phyloP scores from a whole-genome alignment of 2,329 filamentous ascomycete species.

The Penicillium nordicum region DNA sequence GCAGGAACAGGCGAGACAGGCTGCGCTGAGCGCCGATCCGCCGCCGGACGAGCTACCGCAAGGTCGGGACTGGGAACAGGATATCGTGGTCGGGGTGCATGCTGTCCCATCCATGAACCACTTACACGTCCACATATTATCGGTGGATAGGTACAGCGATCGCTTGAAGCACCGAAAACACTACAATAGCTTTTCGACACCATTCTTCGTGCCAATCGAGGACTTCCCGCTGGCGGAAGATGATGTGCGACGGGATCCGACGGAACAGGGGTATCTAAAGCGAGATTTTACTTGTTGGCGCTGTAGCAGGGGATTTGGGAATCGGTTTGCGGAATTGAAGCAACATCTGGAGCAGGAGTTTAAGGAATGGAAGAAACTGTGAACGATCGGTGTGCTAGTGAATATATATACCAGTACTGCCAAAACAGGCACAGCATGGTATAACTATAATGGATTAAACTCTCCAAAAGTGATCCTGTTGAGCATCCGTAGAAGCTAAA shows the following conservation, averaged over 20 bases:
- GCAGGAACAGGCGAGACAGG: conserved; percentile 60
- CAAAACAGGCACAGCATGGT: neutral
- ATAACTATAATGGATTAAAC: neutral
- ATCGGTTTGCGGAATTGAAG: conserved; percentile 71
- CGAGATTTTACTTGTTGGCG: conserved; percentile 77
- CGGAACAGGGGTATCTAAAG: conserved; percentile 57
- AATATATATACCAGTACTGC: conserved; percentile 1
- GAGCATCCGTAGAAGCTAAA: conserved; percentile 4
- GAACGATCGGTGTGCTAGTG: conserved; percentile 14
- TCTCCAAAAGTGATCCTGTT: conserved; percentile 7
- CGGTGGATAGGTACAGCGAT: conserved; percentile 70
- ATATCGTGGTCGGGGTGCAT: conserved; percentile 77
- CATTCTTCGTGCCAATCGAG: conserved; percentile 73
- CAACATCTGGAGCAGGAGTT: conserved; percentile 73
- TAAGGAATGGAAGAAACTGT: conserved; percentile 68
- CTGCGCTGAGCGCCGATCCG: conserved; percentile 60
- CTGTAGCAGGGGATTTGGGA: conserved; percentile 70
- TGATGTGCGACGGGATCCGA: conserved; percentile 61
- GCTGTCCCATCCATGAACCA: conserved; percentile 88
- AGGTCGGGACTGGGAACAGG: conserved; percentile 74
- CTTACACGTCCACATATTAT: conserved; percentile 84
- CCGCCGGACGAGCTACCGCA: conserved; percentile 55
- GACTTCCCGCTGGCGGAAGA: conserved; percentile 72
- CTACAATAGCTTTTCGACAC: conserved; percentile 86
- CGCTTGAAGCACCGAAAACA: conserved; percentile 77